phyloP scores from a whole-genome alignment of 2,329 filamentous ascomycete species.

The Thyridium curvatum region DNA sequence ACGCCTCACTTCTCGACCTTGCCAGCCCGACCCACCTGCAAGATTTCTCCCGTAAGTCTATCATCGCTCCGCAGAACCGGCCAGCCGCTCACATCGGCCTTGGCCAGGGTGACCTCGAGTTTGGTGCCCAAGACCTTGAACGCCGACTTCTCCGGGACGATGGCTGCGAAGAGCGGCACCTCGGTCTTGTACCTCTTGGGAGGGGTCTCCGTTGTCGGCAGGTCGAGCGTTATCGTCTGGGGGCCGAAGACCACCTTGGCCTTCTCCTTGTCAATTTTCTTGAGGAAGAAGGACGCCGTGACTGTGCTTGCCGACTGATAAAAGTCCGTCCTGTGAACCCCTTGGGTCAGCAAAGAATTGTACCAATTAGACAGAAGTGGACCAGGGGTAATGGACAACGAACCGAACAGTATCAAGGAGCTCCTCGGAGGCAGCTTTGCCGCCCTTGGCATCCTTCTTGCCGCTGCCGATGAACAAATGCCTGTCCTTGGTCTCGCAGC shows the following conservation, averaged over 20 bases:
- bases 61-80: conserved; percentile 79
- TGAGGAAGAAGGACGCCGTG: conserved; percentile 89
- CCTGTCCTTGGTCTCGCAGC: conserved; percentile 73
- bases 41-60: conserved; percentile 62
- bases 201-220: conserved; percentile 72
- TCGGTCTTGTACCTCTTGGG: conserved; percentile 72
- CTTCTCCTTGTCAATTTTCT: conserved; percentile 85
- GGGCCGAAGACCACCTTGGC: conserved; percentile 66
- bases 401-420: conserved; percentile 71
- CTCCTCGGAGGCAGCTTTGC: conserved; percentile 52
- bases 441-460: conserved; percentile 48
- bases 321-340: conserved; percentile 66
- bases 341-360: neutral
- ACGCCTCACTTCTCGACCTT: conserved; percentile 14
- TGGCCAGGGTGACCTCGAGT: conserved; percentile 69
- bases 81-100: conserved; percentile 74
- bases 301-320: conserved; percentile 85
- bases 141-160: conserved; percentile 68
- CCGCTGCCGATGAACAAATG: conserved; percentile 83
- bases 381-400: conserved; percentile 14
- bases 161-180: conserved; percentile 69
- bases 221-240: conserved; percentile 64
- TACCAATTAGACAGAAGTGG: conserved; percentile 3
- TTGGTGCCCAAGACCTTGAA: conserved; percentile 86
- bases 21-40: conserved; percentile 81